Evolutionary conservation across 2,329 filamentous ascomycete species (phyloP).

Genomic region (Sclerotinia minor): DNA sequence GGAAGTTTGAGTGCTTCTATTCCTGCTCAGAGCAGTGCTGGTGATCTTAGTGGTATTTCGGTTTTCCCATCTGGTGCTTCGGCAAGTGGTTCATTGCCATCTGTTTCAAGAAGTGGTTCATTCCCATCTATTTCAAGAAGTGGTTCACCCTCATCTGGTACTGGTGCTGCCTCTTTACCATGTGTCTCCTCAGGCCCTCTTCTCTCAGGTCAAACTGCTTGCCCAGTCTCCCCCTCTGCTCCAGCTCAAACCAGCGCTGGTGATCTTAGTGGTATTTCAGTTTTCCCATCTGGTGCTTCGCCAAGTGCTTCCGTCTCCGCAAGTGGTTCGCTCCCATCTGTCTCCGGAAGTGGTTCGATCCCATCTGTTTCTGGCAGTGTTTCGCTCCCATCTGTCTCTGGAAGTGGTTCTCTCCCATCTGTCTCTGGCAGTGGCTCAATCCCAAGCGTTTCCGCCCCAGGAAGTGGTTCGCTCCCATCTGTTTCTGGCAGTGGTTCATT

Average conservation of each 20-base stretch:
- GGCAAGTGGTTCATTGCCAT: not conserved
- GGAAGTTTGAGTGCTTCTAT: not conserved
- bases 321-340: not conserved
- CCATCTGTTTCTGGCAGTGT: not conserved
- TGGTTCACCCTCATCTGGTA: slow-evolving; percentile 4
- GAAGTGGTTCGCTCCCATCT: slow-evolving; percentile 3
- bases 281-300: not conserved
- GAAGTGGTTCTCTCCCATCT: too few relatives aligned
- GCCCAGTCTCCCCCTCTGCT: not conserved
- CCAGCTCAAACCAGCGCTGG: not conserved
- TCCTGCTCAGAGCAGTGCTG: not conserved
- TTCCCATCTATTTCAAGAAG: not conserved
- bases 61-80: not conserved
- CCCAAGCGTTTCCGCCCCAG: too few relatives aligned
- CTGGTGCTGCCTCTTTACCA: not conserved
- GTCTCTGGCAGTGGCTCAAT: too few relatives aligned
- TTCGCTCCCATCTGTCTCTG: not conserved
- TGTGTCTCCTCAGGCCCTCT: not conserved
- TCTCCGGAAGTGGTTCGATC: not conserved
- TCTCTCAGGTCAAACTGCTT: slow-evolving; percentile 1
- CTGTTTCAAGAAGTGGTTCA: not conserved
- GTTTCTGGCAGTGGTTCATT: not conserved
- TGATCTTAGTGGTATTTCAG: not conserved
- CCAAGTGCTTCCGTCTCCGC: not conserved
- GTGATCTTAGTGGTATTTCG: not conserved